Conservation (phyloP, 139 green algal species). For the Pleodorina starrii region DNA sequence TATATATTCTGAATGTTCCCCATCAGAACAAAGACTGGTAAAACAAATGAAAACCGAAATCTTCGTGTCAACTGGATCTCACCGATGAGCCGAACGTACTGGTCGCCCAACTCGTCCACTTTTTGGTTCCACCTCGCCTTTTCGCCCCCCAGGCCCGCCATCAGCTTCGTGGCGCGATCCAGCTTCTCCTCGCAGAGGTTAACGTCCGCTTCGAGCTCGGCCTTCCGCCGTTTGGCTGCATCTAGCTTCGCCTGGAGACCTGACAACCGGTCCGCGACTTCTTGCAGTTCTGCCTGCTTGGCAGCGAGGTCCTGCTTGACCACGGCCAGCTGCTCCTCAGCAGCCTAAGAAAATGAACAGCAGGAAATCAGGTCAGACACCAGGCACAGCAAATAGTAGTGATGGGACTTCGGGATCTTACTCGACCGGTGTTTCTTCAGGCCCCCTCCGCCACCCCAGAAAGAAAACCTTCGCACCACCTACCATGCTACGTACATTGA, state of each 20-base stretch:
- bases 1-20: too few relatives aligned
- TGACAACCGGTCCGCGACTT: slow-evolving; percentile 72
- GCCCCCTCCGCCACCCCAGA: too few relatives aligned
- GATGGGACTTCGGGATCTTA: too few relatives aligned
- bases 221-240: slow-evolving; percentile 66
- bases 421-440: too few relatives aligned
- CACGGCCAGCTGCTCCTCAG: slow-evolving; percentile 29
- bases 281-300: slow-evolving; percentile 80
- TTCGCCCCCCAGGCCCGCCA: slow-evolving; percentile 84
- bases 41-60: too few relatives aligned
- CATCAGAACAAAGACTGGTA: too few relatives aligned
- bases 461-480: too few relatives aligned
- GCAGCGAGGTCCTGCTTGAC: slow-evolving; percentile 67
- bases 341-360: slow-evolving; percentile 33
- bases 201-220: slow-evolving; percentile 71
- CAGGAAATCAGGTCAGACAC: too few relatives aligned
- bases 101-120: slow-evolving; percentile 65
- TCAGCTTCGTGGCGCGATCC: slow-evolving; percentile 78
- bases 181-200: slow-evolving; percentile 79
- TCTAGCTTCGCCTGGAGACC: slow-evolving; percentile 76
- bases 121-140: slow-evolving; percentile 82
- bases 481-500: too few relatives aligned
- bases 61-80: too few relatives aligned
- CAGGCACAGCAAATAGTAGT: too few relatives aligned
- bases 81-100: slow-evolving; percentile 75